Base-by-base conservation (phyloP, 495 filamentous ascomycete genomes). In the Hypoxylon subgilvum region DNA sequence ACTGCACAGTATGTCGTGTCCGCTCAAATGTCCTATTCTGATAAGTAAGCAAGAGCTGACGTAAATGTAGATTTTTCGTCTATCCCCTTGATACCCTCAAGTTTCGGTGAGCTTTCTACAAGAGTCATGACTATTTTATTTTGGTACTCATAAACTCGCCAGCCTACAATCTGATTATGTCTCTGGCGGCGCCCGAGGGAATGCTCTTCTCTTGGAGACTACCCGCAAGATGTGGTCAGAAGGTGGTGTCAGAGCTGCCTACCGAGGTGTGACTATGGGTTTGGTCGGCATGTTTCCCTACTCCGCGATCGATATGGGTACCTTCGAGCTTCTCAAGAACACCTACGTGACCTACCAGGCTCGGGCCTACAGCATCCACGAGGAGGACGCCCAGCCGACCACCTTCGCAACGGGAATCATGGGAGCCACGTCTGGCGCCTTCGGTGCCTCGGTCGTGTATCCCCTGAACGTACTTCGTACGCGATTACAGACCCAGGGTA, bases 1-100 rank as follows among this genome's bases (percentile, higher is more conserved):
- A 83, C 93, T n/a, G 90, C 93, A 19, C 93, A 96, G 87, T 89
- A 79, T 71, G 84, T 73, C 44, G 19, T n/a, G n/a, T n/a, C n/a
- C 30, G 18, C 27, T 23, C 13, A 4, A 7, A 23, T 3, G n/a
- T n/a, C n/a, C 23, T 21, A 6, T 25, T 31, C 43, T 52, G n/a
- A n/a, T 61, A 17, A 17, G 50, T 49, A 45, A 72, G 49, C 36
- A 60, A 50, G 19, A n/a, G 42, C 51, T 61, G 27, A 48, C 16
- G 10, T 2, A 19, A 48, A 48, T 25, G 12, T 51, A 90, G 88
- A 70, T 91, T 95, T 61, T 90, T 88, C 65, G 89, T 97, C 23
- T 99, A 99, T 72, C 94, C 94, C 13, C 84, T 99, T 52, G 94
- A 99, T 71, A 99, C 94, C 0, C 78, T 98, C 43, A 98, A 98